Evolutionary conservation across 805 yeast genomes (phyloP).

Genomic region (Ogataea sp.): DNA sequence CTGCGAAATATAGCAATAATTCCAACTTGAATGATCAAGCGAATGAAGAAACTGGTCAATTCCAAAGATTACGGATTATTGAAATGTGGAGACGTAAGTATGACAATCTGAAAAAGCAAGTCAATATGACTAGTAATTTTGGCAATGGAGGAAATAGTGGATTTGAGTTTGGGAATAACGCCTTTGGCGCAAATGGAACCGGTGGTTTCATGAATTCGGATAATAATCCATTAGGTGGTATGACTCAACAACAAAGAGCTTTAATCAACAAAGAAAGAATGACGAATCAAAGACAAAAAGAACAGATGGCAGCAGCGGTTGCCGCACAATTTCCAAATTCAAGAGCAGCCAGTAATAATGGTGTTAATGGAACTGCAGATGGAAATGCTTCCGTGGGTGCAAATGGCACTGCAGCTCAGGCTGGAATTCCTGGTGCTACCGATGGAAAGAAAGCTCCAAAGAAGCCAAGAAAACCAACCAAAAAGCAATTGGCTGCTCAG

Average conservation of each 20-base stretch:
- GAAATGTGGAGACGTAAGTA: conserved; percentile 76
- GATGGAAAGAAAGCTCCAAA: conserved; percentile 14
- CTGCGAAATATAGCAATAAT: conserved; percentile 35
- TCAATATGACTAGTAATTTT: conserved; percentile 7
- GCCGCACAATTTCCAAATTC: conserved; percentile 13
- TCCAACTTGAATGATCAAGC: conserved; percentile 25
- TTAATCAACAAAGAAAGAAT: conserved; percentile 20
- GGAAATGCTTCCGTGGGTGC: not conserved
- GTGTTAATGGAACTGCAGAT: no score
- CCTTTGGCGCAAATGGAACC: not conserved
- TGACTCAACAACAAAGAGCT: conserved; percentile 21
- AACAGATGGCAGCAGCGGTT: conserved; percentile 25
- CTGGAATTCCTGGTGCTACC: no score
- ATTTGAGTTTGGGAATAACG: not conserved
- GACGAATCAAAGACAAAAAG: conserved; percentile 22
- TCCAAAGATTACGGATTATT: conserved; percentile 78
- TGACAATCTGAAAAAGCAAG: conserved; percentile 41
- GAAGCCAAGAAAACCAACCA: conserved; percentile 23
- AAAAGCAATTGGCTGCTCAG: conserved; percentile 23
- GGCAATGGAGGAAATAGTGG: conserved; percentile 2
- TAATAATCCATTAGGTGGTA: conserved; percentile 19
- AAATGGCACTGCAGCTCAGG: conserved; percentile 1
- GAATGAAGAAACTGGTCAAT: conserved; percentile 40
- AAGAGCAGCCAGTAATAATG: no score
- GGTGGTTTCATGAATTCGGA: not conserved